Conservation (phyloP, 306 rosid genomes). For the Glycine soja region DNA sequence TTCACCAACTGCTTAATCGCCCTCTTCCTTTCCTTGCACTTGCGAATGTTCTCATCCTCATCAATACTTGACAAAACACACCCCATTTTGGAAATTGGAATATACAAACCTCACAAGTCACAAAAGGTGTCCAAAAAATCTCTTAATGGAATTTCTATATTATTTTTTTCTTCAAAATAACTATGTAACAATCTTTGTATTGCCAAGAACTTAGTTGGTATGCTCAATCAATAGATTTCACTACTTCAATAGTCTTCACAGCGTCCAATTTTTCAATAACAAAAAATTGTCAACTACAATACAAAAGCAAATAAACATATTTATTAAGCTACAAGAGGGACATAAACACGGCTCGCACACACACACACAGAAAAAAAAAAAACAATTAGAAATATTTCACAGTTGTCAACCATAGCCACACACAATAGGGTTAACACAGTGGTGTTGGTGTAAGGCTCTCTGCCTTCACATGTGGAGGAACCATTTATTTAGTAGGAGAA, state of each 20-base stretch:
- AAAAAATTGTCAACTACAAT: constrained; percentile 39
- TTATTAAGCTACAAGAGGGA: background rate
- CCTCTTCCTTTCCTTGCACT: constrained; percentile 82
- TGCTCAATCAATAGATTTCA: constrained; percentile 31
- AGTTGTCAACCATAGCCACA: constrained; percentile 11
- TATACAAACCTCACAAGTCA: constrained; percentile 26
- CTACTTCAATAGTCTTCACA: constrained; percentile 37
- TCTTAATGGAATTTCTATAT: constrained; percentile 7
- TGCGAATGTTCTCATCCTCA: constrained; percentile 71
- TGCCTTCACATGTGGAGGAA: no score
- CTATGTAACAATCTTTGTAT: constrained; percentile 3
- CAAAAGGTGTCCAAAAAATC: constrained; percentile 7
- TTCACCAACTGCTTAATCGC: constrained; percentile 72
- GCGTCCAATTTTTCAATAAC: constrained; percentile 14
- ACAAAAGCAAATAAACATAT: constrained; percentile 16
- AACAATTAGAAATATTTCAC: no score
- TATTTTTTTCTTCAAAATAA: constrained; percentile 1
- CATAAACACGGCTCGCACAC: constrained; percentile 31
- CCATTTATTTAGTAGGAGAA: no score
- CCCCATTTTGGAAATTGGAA: constrained; percentile 68
- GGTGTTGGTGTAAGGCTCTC: no score
- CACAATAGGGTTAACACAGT: no score
- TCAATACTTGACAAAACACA: constrained; percentile 76
- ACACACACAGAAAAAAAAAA: background rate
- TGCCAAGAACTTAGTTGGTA: constrained; percentile 28